Evolutionary conservation across 768 basidiomycete species (phyloP).

Genomic region (Hysterangium stoloniferum): DNA sequence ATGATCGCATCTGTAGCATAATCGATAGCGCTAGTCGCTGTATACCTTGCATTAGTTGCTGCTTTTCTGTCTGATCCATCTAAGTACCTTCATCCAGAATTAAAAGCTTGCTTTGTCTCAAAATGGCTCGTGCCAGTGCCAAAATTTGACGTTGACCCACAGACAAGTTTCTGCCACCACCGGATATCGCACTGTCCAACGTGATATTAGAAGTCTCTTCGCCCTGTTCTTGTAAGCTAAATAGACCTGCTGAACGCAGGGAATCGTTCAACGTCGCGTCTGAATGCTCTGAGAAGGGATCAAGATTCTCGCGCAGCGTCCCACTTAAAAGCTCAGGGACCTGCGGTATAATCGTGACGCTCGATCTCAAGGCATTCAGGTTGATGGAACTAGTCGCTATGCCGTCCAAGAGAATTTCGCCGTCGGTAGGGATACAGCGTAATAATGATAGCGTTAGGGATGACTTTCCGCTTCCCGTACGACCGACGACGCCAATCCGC

Average conservation of each 20-base stretch:
- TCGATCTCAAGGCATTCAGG: constrained; percentile 45
- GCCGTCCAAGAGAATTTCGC: constrained; percentile 30
- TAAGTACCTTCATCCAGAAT: constrained; percentile 35
- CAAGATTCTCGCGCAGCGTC: constrained; percentile 25
- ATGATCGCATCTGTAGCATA: constrained; percentile 41
- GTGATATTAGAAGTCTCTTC: constrained; percentile 27
- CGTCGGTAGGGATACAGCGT: constrained; percentile 31
- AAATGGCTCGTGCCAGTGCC: constrained; percentile 30
- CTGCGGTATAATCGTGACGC: constrained; percentile 54
- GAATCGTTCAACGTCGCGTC: constrained; percentile 15
- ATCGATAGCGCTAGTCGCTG: constrained; percentile 46
- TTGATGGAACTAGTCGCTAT: constrained; percentile 31
- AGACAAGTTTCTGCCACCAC: constrained; percentile 16
- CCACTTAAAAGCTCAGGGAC: constrained; percentile 25
- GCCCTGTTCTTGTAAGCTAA: constrained; percentile 20
- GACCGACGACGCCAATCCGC: constrained; percentile 37
- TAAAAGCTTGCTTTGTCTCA: constrained; percentile 16
- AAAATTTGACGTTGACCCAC: constrained; percentile 35
- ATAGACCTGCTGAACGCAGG: constrained; percentile 7
- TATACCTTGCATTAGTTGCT: constrained; percentile 9
- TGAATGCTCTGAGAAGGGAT: constrained; percentile 13
- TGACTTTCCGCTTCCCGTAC: constrained; percentile 22
- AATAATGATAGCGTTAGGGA: constrained; percentile 29
- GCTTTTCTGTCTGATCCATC: neutral
- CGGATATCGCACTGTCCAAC: constrained; percentile 20